Percentiles rank a stretch among this genome's conserved stretches.
These are phyloP conservation scores for Trametes cingulata DNA, from an alignment of 768 basidiomycete genomes.

Conservation along the genomic window DNA sequence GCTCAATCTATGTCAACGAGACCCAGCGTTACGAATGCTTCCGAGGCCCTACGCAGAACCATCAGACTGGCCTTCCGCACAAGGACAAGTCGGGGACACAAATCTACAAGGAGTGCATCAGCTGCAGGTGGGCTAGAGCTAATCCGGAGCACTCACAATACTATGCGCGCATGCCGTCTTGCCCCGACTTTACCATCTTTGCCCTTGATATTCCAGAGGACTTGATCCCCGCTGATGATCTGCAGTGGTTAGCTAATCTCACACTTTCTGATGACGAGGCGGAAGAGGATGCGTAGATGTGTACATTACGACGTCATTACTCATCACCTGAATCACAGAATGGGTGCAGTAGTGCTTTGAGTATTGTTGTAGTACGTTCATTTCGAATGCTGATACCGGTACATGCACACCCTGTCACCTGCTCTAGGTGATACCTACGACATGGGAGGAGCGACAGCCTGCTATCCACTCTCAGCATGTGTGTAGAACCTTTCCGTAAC, in stretches of 20 bases:
- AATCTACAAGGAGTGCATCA: conserved; percentile 6
- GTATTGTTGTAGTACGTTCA: too few species aligned
- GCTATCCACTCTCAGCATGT: too few species aligned
- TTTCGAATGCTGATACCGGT: too few species aligned
- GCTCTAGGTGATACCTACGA: too few species aligned
- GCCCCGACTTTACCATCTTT: not conserved
- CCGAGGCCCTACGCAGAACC: not conserved
- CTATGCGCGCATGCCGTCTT: not conserved
- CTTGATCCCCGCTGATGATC: not conserved
- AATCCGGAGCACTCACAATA: not conserved
- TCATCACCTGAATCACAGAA: too few species aligned
- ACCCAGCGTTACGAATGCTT: not conserved
- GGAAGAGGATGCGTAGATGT: not conserved
- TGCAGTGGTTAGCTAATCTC: not conserved
- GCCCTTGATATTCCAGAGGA: not conserved
- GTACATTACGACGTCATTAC: too few species aligned
- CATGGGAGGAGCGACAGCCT: too few species aligned
- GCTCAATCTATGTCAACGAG: too few species aligned
- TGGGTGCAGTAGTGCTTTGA: too few species aligned
- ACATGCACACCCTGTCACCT: too few species aligned
- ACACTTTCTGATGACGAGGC: too few species aligned
- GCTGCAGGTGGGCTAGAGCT: not conserved
- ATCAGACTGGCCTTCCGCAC: not conserved
- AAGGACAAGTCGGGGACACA: not conserved
- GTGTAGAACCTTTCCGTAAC: too few species aligned